Base-by-base conservation (phyloP, 2,329 filamentous ascomycete genomes). In the Fusarium austroafricanum region DNA sequence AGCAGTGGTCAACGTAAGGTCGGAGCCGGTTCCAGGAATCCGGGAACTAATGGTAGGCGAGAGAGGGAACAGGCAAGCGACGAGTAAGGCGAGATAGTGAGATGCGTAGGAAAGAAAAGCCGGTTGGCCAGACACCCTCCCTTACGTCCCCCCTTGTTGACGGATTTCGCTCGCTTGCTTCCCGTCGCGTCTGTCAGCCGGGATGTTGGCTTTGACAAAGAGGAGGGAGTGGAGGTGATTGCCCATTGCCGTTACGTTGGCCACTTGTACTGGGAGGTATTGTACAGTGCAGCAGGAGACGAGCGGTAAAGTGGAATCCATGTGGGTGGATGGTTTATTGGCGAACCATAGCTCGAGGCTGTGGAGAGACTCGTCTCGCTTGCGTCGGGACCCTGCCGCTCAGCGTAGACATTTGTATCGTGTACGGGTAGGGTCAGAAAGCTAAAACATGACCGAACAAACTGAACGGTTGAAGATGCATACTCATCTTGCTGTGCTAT, bases 21-120 rank as follows among this genome's bases (percentile, higher is more conserved):
- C 64, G 51, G 56, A 37, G 12, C 29, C 29, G 29, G 65, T 68
- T 68, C 70, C 70, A 71, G 68, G 55, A 65, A 65, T 68, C 58
- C 70, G 70, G 70, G 68, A 72, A 66, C 70, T 73, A 73, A 71
- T 71, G 50, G 70, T 65, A 73, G 70, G 63, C 69, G 68, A 71
- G 68, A 46, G 61, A 61, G 42, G 43, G 26, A 51, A 26, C 18
- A 28, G 23, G 46, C 59, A 58, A 39, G 55, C 52, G 28, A 66
- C 43, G 26, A 66, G 59, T 55, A 68, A 73, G 70, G 66, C 63
- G 68, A 71, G 70, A 67, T 71, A 70, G 65, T 65, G 62, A 68
- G 70, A 71, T 73, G 66, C 49, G 56, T 54, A 61, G 47, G 47
- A 51, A 62, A 72, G 54, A 55, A 50, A 53, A 67, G 62, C 58